These are phyloP conservation scores for Neurospora crassa DNA, from an alignment of 2,329 filamentous ascomycete species.

Conservation along the genomic window DNA sequence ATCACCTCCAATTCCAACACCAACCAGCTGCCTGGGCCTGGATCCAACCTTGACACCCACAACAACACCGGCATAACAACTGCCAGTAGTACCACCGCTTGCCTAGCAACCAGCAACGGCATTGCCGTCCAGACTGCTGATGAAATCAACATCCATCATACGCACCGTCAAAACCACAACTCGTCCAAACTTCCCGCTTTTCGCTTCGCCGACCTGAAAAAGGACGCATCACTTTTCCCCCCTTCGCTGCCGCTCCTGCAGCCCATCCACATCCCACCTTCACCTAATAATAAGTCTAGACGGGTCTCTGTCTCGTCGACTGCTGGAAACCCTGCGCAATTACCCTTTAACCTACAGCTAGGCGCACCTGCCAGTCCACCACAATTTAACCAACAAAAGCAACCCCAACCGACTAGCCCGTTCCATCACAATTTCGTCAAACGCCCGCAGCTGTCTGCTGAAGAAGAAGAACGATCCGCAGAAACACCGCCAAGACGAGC, in stretches of 20 bases:
- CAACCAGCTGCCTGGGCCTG: not conserved
- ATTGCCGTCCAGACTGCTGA: conserved; percentile 1
- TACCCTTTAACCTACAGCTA: conserved; percentile 18
- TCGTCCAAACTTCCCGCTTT: conserved; percentile 47
- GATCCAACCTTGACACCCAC: not conserved
- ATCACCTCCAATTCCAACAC: conserved; percentile 4
- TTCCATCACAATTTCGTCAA: conserved; percentile 11
- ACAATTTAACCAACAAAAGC: not conserved
- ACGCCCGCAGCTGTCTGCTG: conserved; percentile 12
- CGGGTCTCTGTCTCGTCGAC: conserved; percentile 21
- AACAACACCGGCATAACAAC: conserved; percentile 4
- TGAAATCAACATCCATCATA: conserved; percentile 23
- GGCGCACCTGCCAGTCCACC: conserved; percentile 6
- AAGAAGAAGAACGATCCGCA: conserved; percentile 5
- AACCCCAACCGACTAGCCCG: conserved; percentile 7
- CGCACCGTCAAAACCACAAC: conserved; percentile 43
- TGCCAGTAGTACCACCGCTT: conserved; percentile 3
- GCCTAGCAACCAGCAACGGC: conserved; percentile 7
- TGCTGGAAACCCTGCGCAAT: conserved; percentile 10
- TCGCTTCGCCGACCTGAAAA: conserved; percentile 41
- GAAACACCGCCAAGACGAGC: conserved; percentile 9
- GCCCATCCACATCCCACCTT: conserved; percentile 25
- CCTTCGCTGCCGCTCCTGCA: conserved; percentile 23
- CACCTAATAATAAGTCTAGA: conserved; percentile 19
- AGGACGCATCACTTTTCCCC: conserved; percentile 20